phyloP scores from a whole-genome alignment of 192 early-diverging fungal species.

The Backusella sp. region DNA sequence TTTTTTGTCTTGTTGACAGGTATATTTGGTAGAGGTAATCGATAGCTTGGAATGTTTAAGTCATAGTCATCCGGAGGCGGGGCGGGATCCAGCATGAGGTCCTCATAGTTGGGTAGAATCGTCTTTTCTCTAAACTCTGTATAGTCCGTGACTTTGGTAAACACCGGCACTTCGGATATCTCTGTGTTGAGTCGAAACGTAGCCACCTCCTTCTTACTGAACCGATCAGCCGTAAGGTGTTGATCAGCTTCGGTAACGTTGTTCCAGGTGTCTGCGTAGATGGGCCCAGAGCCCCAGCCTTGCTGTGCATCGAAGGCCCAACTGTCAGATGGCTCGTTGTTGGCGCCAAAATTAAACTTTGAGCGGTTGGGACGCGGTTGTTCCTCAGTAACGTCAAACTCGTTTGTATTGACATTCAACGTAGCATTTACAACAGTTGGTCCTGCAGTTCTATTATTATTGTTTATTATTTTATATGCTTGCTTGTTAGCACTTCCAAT shows the following conservation, averaged over 20 bases:
- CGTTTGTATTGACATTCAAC: constrained; percentile 8
- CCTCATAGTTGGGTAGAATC: constrained; percentile 20
- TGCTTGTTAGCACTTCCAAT: too few relatives aligned
- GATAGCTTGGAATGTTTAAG: neutral
- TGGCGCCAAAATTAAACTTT: constrained; percentile 15
- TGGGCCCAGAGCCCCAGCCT: constrained; percentile 1
- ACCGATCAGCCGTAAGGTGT: neutral
- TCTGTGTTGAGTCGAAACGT: constrained; percentile 18
- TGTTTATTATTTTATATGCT: neutral
- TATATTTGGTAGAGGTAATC: constrained; percentile 34
- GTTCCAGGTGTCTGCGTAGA: constrained; percentile 10
- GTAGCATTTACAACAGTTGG: constrained; percentile 15
- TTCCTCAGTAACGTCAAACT: constrained; percentile 10
- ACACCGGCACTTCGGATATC: constrained; percentile 16
- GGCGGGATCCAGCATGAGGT: constrained; percentile 15
- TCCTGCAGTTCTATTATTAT: neutral
- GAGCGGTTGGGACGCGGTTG: neutral
- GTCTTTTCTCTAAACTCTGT: constrained; percentile 18
- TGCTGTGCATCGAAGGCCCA: neutral
- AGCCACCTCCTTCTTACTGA: neutral
- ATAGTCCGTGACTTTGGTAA: constrained; percentile 17
- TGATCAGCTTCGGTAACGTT: neutral
- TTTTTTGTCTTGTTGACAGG: constrained; percentile 42
- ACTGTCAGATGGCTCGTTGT: neutral
- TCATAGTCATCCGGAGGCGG: neutral